Conservation (phyloP, 177 flowering plant species). For the Viscum album region DNA sequence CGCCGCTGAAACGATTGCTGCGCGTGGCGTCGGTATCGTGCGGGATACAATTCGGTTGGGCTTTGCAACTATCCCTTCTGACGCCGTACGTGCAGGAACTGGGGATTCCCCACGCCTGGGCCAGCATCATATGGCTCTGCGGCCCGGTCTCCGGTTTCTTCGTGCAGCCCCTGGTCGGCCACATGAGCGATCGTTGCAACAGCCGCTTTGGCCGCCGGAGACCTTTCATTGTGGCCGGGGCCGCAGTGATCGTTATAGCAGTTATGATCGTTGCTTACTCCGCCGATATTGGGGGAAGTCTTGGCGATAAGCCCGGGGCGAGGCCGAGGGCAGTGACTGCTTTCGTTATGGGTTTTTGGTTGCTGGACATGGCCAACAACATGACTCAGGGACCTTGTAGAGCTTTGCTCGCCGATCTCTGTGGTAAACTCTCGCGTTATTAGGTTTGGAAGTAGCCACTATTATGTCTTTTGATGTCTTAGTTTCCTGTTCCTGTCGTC, state of each 20-base stretch:
- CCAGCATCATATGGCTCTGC: conserved; percentile 88
- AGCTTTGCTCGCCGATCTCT: conserved; percentile 84
- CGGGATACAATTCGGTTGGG: conserved; percentile 99
- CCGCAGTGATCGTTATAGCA: conserved; percentile 35
- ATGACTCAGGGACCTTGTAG: conserved; percentile 89
- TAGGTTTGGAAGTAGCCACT: not conserved
- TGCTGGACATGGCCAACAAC: conserved; percentile 87
- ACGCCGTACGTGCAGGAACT: conserved; percentile 99
- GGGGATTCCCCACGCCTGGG: conserved; percentile 83
- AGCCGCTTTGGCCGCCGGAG: conserved; percentile 72
- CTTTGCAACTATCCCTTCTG: conserved; percentile 76
- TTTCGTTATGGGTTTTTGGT: conserved; percentile 87
- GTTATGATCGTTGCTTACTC: conserved; percentile 59
- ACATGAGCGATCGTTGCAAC: conserved; percentile 64
- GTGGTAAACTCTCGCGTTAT: conserved; percentile 29
- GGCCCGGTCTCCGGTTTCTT: conserved; percentile 84
- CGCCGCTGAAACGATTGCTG: conserved; percentile 39
- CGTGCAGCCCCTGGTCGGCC: conserved; percentile 95
- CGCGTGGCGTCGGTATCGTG: conserved; percentile 71
- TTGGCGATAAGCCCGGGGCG: conserved; percentile 42
- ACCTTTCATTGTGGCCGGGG: conserved; percentile 70
- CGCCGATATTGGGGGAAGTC: conserved; percentile 65
- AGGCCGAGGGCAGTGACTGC: conserved; percentile 49
- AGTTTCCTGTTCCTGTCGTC: too few species aligned
- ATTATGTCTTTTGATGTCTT: not conserved